phyloP scores from a whole-genome alignment of 495 filamentous ascomycete genomes.

The Hyaloscypha hepaticicola region DNA sequence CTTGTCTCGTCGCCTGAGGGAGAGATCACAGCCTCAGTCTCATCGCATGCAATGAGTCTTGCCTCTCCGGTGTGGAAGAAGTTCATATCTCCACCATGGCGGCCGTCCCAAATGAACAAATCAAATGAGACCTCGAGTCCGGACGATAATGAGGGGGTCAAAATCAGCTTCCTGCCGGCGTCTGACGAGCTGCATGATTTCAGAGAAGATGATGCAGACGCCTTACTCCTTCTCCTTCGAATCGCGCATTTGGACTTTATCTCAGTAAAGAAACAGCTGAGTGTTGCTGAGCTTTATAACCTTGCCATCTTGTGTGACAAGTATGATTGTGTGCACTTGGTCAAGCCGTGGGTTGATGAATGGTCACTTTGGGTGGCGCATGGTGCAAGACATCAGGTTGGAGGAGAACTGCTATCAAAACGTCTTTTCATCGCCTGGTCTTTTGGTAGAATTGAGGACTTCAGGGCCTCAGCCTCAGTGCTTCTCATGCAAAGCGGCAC shows the following conservation, averaged over 20 bases:
- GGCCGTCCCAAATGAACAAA: neutral
- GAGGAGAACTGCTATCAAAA: neutral
- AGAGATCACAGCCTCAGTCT: neutral
- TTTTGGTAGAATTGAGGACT: neutral
- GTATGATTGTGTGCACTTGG: slow-evolving; percentile 1
- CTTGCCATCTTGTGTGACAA: slow-evolving; percentile 1
- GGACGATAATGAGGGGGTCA: neutral
- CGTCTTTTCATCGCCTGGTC: neutral
- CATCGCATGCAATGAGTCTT: neutral
- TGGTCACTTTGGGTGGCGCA: too few relatives aligned
- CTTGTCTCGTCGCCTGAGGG: neutral
- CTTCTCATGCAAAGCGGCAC: neutral
- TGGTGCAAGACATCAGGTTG: neutral
- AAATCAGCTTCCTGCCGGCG: neutral
- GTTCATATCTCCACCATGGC: neutral
- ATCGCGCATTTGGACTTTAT: neutral
- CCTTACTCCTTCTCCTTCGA: neutral
- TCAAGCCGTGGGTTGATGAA: neutral
- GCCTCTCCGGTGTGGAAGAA: neutral
- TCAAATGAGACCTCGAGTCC: neutral
- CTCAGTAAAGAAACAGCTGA: neutral
- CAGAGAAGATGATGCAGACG: neutral
- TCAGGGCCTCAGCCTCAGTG: neutral
- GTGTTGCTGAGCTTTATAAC: neutral
- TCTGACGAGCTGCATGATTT: neutral